phyloP scores from a whole-genome alignment of 1,284 basidiomycete genomes.

The Cutaneotrichosporon sp. region DNA sequence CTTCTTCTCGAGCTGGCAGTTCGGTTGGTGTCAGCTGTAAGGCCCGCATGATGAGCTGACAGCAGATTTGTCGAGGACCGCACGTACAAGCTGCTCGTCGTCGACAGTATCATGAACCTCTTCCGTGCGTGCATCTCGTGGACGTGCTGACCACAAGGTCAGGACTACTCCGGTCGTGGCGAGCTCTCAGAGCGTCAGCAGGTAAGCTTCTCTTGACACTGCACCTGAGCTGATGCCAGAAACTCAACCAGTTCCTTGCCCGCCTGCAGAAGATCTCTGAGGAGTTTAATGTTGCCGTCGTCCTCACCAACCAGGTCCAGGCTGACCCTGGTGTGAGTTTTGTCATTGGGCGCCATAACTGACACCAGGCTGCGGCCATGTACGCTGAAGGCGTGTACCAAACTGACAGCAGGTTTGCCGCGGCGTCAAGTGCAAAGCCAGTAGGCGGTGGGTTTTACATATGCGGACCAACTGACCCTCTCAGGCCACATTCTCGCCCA shows the following conservation, averaged over 20 bases:
- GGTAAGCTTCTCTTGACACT: constrained; percentile 20
- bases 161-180: constrained; percentile 84
- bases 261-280: constrained; percentile 85
- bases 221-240: constrained; percentile 27
- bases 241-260: constrained; percentile 70
- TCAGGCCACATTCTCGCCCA: constrained; percentile 47
- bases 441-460: constrained; percentile 60
- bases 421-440: constrained; percentile 76
- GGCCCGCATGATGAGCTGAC: background rate
- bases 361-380: constrained; percentile 66
- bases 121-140: constrained; percentile 59
- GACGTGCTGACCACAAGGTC: constrained; percentile 43
- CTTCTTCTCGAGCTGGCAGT: constrained; percentile 44
- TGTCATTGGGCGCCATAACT: constrained; percentile 1
- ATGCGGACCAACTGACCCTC: background rate
- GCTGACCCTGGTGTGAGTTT: constrained; percentile 72
- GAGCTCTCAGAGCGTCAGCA: constrained; percentile 89
- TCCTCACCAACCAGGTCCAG: constrained; percentile 82
- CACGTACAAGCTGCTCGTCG: constrained; percentile 47
- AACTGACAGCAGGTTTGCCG: constrained; percentile 59
- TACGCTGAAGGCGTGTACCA: constrained; percentile 5
- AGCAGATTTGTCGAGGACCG: constrained; percentile 47
- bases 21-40: constrained; percentile 28
- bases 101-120: constrained; percentile 91
- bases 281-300: constrained; percentile 73